Evolutionary conservation across 352 stramenopile species (phyloP).

Genomic region (Nothophytophthora sp.): DNA sequence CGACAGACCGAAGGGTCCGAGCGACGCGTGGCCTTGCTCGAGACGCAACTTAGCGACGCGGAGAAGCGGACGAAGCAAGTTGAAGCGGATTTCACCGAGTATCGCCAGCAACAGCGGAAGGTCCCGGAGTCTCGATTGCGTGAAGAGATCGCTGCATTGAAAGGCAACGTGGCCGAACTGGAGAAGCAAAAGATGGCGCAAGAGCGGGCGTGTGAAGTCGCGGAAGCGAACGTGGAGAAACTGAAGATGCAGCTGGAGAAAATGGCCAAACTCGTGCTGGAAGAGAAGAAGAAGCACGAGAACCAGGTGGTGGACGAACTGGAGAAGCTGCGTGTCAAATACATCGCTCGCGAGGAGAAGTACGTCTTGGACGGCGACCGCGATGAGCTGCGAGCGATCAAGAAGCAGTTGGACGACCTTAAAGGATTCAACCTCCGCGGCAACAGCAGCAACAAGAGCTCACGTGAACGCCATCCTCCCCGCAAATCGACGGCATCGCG

Average conservation of each 20-base stretch:
- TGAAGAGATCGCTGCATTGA: conserved; percentile 69
- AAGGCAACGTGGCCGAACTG: conserved; percentile 51
- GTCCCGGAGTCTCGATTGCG: conserved; percentile 66
- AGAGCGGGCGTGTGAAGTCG: conserved; percentile 36
- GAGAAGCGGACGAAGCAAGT: conserved; percentile 56
- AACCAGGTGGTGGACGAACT: conserved; percentile 59
- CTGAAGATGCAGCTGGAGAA: conserved; percentile 65
- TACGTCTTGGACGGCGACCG: conserved; percentile 80
- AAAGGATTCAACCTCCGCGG: conserved; percentile 43
- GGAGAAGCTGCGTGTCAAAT: conserved; percentile 82
- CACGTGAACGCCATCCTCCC: conserved; percentile 4
- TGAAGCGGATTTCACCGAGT: conserved; percentile 70
- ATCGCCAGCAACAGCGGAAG: conserved; percentile 73
- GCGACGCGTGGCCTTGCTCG: conserved; percentile 36
- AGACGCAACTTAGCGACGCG: conserved; percentile 43
- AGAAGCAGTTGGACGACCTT: conserved; percentile 78
- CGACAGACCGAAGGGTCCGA: conserved; percentile 59
- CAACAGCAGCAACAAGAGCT: background rate
- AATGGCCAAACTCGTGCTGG: conserved; percentile 46
- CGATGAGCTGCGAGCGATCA: conserved; percentile 80
- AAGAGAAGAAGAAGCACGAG: conserved; percentile 78
- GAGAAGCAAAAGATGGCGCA: conserved; percentile 61
- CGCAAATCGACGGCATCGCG: conserved; percentile 8
- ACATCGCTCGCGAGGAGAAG: conserved; percentile 76
- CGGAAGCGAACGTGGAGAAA: conserved; percentile 32